A percentile compares a stretch with the other conserved stretches of the same genome.
Evolutionary conservation across 2,329 filamentous ascomycete genomes (phyloP).

Genomic region (Xylaria sp.): DNA sequence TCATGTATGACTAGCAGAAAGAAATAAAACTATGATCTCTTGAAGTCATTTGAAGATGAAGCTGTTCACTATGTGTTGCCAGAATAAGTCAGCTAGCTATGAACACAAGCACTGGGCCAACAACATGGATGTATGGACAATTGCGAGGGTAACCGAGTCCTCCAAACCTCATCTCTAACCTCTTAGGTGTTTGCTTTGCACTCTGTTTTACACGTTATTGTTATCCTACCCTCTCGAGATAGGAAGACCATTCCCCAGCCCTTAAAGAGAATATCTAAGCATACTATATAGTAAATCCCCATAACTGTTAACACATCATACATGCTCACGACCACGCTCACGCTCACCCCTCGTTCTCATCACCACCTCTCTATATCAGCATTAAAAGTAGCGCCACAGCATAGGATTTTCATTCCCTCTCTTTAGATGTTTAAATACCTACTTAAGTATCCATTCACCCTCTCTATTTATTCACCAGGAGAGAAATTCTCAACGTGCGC

Average conservation of each 20-base stretch:
- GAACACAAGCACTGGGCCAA: neutral
- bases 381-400: neutral
- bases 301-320: neutral
- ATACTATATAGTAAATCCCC: neutral
- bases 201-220: neutral
- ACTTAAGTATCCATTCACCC: neutral
- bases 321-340: neutral
- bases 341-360: neutral
- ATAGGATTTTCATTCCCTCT: neutral
- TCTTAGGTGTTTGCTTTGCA: neutral
- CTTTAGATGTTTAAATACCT: neutral
- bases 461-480: neutral
- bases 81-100: neutral
- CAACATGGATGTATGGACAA: neutral
- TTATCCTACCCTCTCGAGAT: neutral
- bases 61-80: slow-evolving; percentile 16
- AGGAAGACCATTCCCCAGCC: neutral
- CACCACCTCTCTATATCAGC: neutral
- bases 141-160: neutral
- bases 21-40: neutral
- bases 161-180: neutral
- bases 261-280: no score
- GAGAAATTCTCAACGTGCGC: slow-evolving; percentile 63
- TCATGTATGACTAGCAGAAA: slow-evolving; percentile 24
- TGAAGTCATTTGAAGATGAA: slow-evolving; percentile 3